A percentile compares a stretch with the other conserved stretches of the same genome.
Evolutionary conservation across 1,284 basidiomycete species (phyloP).

Genomic region (Athelia sp.): DNA sequence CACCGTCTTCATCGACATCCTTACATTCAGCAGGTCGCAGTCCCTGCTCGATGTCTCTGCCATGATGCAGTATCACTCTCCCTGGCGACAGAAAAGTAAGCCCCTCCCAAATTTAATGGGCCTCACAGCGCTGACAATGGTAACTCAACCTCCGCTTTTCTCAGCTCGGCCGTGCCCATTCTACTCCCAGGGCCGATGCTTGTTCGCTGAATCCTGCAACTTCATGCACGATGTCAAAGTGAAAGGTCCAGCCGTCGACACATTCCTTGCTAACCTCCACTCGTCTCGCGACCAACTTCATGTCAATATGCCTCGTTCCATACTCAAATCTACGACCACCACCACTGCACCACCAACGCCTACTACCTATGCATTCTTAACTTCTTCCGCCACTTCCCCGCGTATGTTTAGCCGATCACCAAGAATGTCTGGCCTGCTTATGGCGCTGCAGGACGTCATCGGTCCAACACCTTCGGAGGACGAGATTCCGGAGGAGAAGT

Average conservation of each 20-base stretch:
- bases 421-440: constrained; percentile 51
- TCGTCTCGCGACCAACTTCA: background rate
- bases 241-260: constrained; percentile 14
- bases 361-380: constrained; percentile 17
- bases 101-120: too few relatives aligned
- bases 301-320: background rate
- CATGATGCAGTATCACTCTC: background rate
- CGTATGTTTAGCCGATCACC: constrained; percentile 53
- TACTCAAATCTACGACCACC: too few relatives aligned
- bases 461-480: constrained; percentile 39
- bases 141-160: constrained; percentile 17
- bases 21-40: too few relatives aligned
- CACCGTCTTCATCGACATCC: too few relatives aligned
- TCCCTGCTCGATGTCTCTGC: too few relatives aligned
- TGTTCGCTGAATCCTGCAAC: constrained; percentile 74
- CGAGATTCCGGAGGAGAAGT: constrained; percentile 11
- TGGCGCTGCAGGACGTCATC: constrained; percentile 60
- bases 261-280: background rate
- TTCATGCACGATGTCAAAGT: constrained; percentile 62
- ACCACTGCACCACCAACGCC: constrained; percentile 10
- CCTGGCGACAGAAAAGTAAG: background rate
- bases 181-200: constrained; percentile 70
- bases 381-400: constrained; percentile 31
- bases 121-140: too few relatives aligned
- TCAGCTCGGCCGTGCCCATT: constrained; percentile 79